Evolutionary conservation across 1,139 yeast species (phyloP).

Genomic region (Wickerhamomyces sp.): DNA sequence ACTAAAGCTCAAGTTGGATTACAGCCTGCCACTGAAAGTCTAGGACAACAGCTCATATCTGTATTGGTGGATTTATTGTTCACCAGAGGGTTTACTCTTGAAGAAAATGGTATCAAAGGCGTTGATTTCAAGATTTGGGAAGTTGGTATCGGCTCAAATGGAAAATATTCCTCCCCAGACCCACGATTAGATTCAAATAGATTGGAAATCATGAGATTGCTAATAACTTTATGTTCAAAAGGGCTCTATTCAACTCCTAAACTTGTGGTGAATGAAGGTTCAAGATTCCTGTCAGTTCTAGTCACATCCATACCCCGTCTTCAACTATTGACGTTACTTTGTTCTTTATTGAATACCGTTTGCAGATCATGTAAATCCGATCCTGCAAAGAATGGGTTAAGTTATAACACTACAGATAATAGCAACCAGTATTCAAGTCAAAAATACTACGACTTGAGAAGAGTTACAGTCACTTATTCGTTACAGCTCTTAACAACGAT

Average conservation of each 20-base stretch:
- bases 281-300: slow-evolving; percentile 52
- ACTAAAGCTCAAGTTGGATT: slow-evolving; percentile 23
- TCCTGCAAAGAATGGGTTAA: slow-evolving; percentile 24
- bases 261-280: slow-evolving; percentile 45
- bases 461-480: slow-evolving; percentile 50
- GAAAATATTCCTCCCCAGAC: slow-evolving; percentile 40
- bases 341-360: slow-evolving; percentile 63
- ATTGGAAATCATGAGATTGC: slow-evolving; percentile 57
- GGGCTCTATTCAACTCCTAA: slow-evolving; percentile 50
- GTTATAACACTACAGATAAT: slow-evolving; percentile 10
- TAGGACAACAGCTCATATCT: slow-evolving; percentile 48
- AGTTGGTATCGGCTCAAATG: slow-evolving; percentile 60
- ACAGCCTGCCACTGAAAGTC: slow-evolving; percentile 25
- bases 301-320: slow-evolving; percentile 48
- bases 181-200: slow-evolving; percentile 59
- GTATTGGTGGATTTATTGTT: slow-evolving; percentile 51
- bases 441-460: slow-evolving; percentile 31
- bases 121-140: slow-evolving; percentile 55
- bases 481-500: slow-evolving; percentile 59
- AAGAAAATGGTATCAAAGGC: slow-evolving; percentile 22
- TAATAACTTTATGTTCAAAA: slow-evolving; percentile 60
- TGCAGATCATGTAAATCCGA: slow-evolving; percentile 35
- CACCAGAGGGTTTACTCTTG: slow-evolving; percentile 54
- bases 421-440: slow-evolving; percentile 11
- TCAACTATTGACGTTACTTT: slow-evolving; percentile 48